These are phyloP conservation scores for Phytophthora crassamura DNA, from an alignment of 352 stramenopile genomes.

Conservation along the genomic window DNA sequence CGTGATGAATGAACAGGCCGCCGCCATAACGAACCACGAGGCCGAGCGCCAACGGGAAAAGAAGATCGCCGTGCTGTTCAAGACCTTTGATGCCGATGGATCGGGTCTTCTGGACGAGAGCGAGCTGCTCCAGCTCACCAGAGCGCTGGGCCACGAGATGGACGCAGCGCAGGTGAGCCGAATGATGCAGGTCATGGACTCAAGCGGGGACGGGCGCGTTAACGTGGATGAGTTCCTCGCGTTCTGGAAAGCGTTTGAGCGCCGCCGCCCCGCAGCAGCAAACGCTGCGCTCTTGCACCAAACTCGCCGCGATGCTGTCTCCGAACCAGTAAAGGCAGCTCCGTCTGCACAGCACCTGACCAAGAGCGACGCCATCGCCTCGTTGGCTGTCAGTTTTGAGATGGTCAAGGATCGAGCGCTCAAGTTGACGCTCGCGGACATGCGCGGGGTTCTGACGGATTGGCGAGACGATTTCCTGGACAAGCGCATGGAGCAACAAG, in stretches of 20 bases:
- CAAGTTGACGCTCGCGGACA: slow-evolving; percentile 54
- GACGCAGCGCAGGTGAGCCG: slow-evolving; percentile 46
- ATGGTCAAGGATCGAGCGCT: slow-evolving; percentile 57
- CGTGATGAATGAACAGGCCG: slow-evolving; percentile 45
- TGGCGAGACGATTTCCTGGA: slow-evolving; percentile 60
- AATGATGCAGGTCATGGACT: slow-evolving; percentile 71
- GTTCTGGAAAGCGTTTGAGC: slow-evolving; percentile 74
- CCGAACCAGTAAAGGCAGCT: slow-evolving; percentile 3
- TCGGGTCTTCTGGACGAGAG: slow-evolving; percentile 64
- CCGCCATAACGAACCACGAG: slow-evolving; percentile 44
- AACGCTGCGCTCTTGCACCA: slow-evolving; percentile 24
- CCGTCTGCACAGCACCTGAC: slow-evolving; percentile 5
- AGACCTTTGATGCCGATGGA: slow-evolving; percentile 59
- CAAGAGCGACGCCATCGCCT: slow-evolving; percentile 33
- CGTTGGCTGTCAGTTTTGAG: slow-evolving; percentile 56
- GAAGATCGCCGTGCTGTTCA: slow-evolving; percentile 58
- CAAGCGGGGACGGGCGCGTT: slow-evolving; percentile 60
- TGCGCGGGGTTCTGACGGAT: slow-evolving; percentile 53
- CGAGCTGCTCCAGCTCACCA: slow-evolving; percentile 57
- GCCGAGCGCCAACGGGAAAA: slow-evolving; percentile 32
- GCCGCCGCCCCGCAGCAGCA: slow-evolving; percentile 16
- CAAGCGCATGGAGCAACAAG: slow-evolving; percentile 41
- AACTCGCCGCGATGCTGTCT: slow-evolving; percentile 30
- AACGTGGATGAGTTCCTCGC: slow-evolving; percentile 71
- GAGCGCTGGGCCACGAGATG: slow-evolving; percentile 59